Evolutionary conservation across 2,329 filamentous ascomycete genomes (phyloP), one percentile per base, ranked within the genome.

Genomic region (Calycina herbarum): DNA sequence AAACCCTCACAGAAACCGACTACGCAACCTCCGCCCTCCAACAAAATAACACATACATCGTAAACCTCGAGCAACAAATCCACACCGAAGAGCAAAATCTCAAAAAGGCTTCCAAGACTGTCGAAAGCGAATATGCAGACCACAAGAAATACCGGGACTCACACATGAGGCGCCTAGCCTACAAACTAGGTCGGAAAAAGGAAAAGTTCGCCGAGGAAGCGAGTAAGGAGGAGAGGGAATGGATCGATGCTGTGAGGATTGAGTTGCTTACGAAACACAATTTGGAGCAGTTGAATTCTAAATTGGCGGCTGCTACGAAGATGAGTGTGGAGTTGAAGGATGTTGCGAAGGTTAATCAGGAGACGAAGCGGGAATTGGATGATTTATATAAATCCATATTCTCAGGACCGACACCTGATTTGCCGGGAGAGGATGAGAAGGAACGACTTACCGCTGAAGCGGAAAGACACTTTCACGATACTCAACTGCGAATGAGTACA

Each of bases 151-250:
- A 85, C 71, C 81, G 82, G 63, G 81, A 85, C 75, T 82, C 80
- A 57, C 80, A 82, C 59, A 76, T 85, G 71, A 80, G 79, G 63
- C 82, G 84, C 48, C 83, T 84, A 70, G 77, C 81, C 48, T 83
- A 83, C 78, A 83, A 80, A 66, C 76, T 84, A 10, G 77, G 80
- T 4, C 81, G 84, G 33, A 81, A 81, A 67, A 78, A 78, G 54
- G 81, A 79, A n/a, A 80, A 80, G 61, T 84, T 84, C 68, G 75
- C 77, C 17, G 78, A 79, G n/a, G 79, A 78, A 60, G 82, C 83
- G 15, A 79, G 79, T 59, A 83, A 82, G 67, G 84, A 86, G 73
- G 84, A 86, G 73, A 75, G 77, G 56, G 84, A 86, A 67, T 87
- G 85, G 73, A 78, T 84, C 31, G 80, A 83, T 57, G 84, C 80